phyloP scores from a whole-genome alignment of 495 filamentous ascomycete genomes.

The Durotheca rogersii region DNA sequence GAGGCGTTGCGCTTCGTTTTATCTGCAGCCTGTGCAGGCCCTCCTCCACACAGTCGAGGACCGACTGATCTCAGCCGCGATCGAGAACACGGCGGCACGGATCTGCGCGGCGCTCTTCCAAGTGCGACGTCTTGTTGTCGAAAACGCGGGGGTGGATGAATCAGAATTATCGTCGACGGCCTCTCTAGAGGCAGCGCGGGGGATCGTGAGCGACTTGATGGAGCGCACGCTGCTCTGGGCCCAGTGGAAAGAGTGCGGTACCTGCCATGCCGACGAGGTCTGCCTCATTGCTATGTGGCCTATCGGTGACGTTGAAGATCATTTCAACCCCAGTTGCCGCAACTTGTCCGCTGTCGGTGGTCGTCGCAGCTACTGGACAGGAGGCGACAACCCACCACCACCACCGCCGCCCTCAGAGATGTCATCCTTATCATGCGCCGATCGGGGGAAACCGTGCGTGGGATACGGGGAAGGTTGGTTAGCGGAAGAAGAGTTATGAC shows the following conservation, averaged over 20 bases:
- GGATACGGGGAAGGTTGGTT: too few species aligned
- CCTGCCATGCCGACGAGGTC: conserved; percentile 58
- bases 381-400: neutral
- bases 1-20: conserved; percentile 54
- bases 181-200: conserved; percentile 1
- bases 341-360: conserved; percentile 20
- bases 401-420: conserved; percentile 9
- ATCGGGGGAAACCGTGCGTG: too few species aligned
- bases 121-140: conserved; percentile 34
- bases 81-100: conserved; percentile 47
- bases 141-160: conserved; percentile 14
- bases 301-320: conserved; percentile 54
- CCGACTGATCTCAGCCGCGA: conserved; percentile 40
- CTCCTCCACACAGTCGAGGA: conserved; percentile 42
- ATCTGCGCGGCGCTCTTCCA: conserved; percentile 55
- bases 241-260: conserved; percentile 60
- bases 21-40: conserved; percentile 35
- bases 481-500: conserved; percentile 26
- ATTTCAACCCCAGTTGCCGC: conserved; percentile 52
- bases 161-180: too few species aligned
- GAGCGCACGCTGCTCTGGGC: conserved; percentile 56
- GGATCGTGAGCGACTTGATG: conserved; percentile 44
- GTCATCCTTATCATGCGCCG: too few species aligned
- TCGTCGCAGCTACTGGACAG: conserved; percentile 20
- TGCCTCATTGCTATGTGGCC: conserved; percentile 71